Conservation (phyloP, 108 stramenopile genomes). For the Nitzschia putrida region DNA sequence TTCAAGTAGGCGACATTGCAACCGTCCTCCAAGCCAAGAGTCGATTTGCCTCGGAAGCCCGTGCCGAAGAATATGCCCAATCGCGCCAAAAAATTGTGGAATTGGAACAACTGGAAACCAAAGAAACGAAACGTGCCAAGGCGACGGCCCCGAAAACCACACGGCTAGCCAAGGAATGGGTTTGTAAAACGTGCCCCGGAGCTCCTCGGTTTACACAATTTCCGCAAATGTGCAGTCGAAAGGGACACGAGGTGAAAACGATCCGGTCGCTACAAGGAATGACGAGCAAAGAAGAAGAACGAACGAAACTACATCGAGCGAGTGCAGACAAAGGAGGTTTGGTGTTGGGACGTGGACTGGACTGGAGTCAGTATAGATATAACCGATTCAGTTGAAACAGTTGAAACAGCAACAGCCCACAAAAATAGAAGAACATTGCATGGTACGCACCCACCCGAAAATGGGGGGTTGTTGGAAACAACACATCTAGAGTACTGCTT, state of each 20-base stretch:
- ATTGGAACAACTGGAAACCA: slow-evolving; percentile 55
- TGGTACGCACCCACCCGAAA: too few species aligned
- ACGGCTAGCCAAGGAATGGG: slow-evolving; percentile 41
- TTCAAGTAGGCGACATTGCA: slow-evolving; percentile 18
- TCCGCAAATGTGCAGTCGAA: slow-evolving; percentile 43
- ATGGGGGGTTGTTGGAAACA: too few species aligned
- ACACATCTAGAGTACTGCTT: too few species aligned
- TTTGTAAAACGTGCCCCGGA: slow-evolving; percentile 55
- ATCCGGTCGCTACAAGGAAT: slow-evolving; percentile 43
- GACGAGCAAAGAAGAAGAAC: slow-evolving; percentile 39
- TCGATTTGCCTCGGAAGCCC: slow-evolving; percentile 63
- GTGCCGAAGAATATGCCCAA: slow-evolving; percentile 72
- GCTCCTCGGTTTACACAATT: slow-evolving; percentile 19
- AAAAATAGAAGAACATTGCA: too few species aligned
- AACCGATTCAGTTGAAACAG: slow-evolving; percentile 16
- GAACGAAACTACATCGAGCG: slow-evolving; percentile 51
- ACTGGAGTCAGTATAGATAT: slow-evolving; percentile 55
- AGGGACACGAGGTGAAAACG: slow-evolving; percentile 50
- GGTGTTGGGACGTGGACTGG: slow-evolving; percentile 65
- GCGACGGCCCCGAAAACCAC: slow-evolving; percentile 10
- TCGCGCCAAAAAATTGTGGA: slow-evolving; percentile 56
- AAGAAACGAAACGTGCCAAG: slow-evolving; percentile 28
- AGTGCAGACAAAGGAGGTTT: slow-evolving; percentile 66
- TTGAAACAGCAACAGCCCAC: too few species aligned
- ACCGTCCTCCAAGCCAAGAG: slow-evolving; percentile 62